Percentiles rank a stretch among this genome's conserved stretches.
Evolutionary conservation across 2,329 filamentous ascomycete species (phyloP).

Genomic region (Metarhizium sp.): DNA sequence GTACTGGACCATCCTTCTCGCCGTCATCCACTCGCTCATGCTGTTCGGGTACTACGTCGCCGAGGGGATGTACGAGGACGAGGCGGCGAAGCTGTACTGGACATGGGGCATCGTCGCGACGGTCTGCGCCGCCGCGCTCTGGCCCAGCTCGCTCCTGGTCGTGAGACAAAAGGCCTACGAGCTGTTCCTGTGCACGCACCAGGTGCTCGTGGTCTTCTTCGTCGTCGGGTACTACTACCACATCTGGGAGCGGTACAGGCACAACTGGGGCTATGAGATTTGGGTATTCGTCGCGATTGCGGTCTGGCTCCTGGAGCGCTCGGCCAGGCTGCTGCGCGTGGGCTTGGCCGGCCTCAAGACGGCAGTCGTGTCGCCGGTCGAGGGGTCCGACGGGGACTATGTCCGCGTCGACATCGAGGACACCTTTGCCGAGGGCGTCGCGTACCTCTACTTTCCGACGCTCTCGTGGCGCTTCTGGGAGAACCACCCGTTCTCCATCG

Average conservation of each 20-base stretch:
- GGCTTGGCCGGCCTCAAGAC: constrained; percentile 12
- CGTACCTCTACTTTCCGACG: constrained; percentile 22
- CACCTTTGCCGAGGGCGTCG: constrained; percentile 15
- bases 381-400: constrained; percentile 15
- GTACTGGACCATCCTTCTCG: constrained; percentile 74
- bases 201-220: constrained; percentile 21
- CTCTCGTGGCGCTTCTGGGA: constrained; percentile 27
- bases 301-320: constrained; percentile 22
- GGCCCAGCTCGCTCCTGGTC: constrained; percentile 16
- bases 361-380: constrained; percentile 15
- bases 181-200: constrained; percentile 23
- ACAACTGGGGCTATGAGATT: constrained; percentile 28
- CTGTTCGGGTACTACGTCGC: constrained; percentile 18
- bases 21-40: constrained; percentile 39
- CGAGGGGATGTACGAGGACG: constrained; percentile 14
- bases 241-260: constrained; percentile 23
- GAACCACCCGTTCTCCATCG: constrained; percentile 21
- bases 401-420: constrained; percentile 21
- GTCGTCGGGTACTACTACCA: constrained; percentile 26
- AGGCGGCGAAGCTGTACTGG: constrained; percentile 20
- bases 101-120: constrained; percentile 24
- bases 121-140: constrained; percentile 16
- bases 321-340: constrained; percentile 17
- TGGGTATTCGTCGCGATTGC: constrained; percentile 22
- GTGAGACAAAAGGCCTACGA: constrained; percentile 22